Evolutionary conservation across 768 basidiomycete species (phyloP).

Genomic region (Tephrocybe sp.): DNA sequence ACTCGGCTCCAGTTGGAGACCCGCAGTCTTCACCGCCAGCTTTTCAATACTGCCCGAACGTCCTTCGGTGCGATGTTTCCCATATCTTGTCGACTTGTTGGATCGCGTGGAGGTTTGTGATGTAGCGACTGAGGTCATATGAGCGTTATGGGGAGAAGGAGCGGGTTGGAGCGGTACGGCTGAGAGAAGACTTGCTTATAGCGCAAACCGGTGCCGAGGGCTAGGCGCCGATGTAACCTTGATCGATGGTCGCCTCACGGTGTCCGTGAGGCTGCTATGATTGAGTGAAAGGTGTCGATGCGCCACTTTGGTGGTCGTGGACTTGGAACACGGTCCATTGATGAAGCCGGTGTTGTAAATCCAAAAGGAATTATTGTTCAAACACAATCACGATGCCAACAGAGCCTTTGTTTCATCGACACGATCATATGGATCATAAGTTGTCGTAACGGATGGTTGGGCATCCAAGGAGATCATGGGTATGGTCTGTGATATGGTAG

Average conservation of each 20-base stretch:
- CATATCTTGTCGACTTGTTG: constrained; percentile 15
- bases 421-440: constrained; percentile 6
- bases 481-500: constrained; percentile 11
- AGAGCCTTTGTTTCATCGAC: constrained; percentile 14
- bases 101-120: constrained; percentile 19
- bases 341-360: constrained; percentile 8
- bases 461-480: constrained; percentile 12
- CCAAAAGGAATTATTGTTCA: constrained; percentile 13
- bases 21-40: constrained; percentile 14
- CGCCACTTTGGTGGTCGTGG: constrained; percentile 17
- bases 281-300: constrained; percentile 16
- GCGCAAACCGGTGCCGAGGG: constrained; percentile 4
- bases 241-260: constrained; percentile 25
- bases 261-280: constrained; percentile 22
- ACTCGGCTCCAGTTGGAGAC: constrained; percentile 9
- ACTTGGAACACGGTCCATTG: constrained; percentile 8
- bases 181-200: constrained; percentile 2
- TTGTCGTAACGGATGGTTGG: neutral
- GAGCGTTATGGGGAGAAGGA: no score
- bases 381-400: constrained; percentile 15
- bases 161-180: constrained; percentile 1
- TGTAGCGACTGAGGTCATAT: constrained; percentile 20
- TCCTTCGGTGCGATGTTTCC: neutral
- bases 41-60: constrained; percentile 15
- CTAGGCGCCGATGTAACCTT: constrained; percentile 1